These are phyloP conservation scores for Geotrichum cucujoidarum DNA, from an alignment of 1,139 yeast species.

Conservation along the genomic window DNA sequence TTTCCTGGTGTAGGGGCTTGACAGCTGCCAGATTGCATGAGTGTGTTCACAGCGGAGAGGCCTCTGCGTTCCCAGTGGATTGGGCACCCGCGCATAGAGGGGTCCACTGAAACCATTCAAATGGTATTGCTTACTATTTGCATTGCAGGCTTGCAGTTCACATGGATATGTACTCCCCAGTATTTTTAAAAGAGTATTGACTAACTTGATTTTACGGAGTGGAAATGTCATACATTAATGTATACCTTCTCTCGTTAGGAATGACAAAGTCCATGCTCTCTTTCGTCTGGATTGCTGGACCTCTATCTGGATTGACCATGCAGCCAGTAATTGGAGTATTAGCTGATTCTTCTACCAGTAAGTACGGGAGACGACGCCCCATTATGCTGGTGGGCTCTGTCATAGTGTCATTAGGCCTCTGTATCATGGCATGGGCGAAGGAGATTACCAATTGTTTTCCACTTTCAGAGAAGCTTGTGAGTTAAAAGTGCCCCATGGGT, in stretches of 20 bases:
- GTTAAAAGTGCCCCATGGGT: not conserved
- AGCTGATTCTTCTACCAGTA: constrained; percentile 47
- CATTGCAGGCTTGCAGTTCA: constrained; percentile 40
- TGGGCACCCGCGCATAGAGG: constrained; percentile 34
- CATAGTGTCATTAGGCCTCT: constrained; percentile 43
- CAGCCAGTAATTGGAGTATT: constrained; percentile 56
- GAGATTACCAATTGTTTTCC: constrained; percentile 32
- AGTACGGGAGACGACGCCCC: constrained; percentile 51
- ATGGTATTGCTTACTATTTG: constrained; percentile 36
- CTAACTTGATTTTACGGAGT: constrained; percentile 31
- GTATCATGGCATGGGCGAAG: constrained; percentile 46
- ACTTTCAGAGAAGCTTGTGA: constrained; percentile 11
- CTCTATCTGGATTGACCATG: constrained; percentile 54
- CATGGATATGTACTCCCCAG: constrained; percentile 34
- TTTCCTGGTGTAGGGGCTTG: too few relatives aligned
- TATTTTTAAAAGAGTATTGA: not conserved
- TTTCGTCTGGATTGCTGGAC: constrained; percentile 60
- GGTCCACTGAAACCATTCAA: constrained; percentile 30
- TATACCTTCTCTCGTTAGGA: constrained; percentile 47
- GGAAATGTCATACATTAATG: constrained; percentile 40
- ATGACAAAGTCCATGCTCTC: constrained; percentile 50
- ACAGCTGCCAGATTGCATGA: too few relatives aligned
- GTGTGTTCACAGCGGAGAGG: not conserved
- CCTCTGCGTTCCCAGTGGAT: constrained; percentile 27
- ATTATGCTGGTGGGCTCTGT: constrained; percentile 51